Conservation (phyloP, 1,139 yeast genomes). For the Suhomyces guaymorum region DNA sequence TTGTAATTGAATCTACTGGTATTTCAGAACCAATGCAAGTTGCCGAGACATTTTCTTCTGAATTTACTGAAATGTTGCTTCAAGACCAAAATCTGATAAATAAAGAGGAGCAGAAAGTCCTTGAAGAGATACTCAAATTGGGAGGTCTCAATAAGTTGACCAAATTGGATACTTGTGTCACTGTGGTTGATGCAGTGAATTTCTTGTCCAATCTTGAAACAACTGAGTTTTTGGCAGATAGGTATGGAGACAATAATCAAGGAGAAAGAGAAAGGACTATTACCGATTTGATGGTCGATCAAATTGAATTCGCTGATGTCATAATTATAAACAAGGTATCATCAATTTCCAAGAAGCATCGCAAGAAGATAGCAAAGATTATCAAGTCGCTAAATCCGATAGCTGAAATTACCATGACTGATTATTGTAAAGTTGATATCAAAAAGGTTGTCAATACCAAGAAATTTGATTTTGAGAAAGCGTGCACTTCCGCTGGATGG, state of each 20-base stretch:
- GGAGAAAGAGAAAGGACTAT: constrained; percentile 44
- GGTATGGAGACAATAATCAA: constrained; percentile 40
- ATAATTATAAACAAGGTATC: constrained; percentile 41
- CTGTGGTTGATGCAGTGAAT: constrained; percentile 45
- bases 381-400: constrained; percentile 41
- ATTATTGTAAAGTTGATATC: constrained; percentile 39
- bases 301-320: constrained; percentile 48
- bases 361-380: constrained; percentile 28
- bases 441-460: constrained; percentile 35
- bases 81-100: constrained; percentile 19
- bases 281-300: constrained; percentile 47
- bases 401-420: constrained; percentile 35
- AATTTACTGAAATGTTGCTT: constrained; percentile 33
- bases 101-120: constrained; percentile 24
- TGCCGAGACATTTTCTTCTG: constrained; percentile 48
- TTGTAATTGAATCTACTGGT: constrained; percentile 48
- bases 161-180: constrained; percentile 46
- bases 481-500: constrained; percentile 50
- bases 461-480: constrained; percentile 40
- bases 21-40: constrained; percentile 52
- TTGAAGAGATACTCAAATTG: constrained; percentile 31
- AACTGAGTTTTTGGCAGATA: constrained; percentile 40
- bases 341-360: constrained; percentile 24
- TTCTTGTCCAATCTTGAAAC: constrained; percentile 43
- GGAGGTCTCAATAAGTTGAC: constrained; percentile 44